These are phyloP conservation scores for Starmerella sirachaensis DNA, from an alignment of 805 yeast species.

Conservation along the genomic window DNA sequence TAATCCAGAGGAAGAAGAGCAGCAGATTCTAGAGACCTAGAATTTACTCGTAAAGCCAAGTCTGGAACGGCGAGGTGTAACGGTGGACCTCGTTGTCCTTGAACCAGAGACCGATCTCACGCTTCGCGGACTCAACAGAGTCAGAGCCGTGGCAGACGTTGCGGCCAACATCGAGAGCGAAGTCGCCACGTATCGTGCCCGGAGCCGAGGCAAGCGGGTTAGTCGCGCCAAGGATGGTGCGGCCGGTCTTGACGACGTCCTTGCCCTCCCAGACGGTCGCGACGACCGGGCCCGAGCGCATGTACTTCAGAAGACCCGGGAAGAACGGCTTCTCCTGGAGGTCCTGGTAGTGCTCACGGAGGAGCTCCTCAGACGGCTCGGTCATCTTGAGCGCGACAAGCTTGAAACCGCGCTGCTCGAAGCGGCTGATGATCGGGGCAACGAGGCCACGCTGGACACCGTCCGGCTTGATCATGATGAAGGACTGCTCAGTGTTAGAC, in stretches of 20 bases:
- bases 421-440: slow-evolving; percentile 79
- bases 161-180: slow-evolving; percentile 97
- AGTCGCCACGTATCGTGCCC: slow-evolving; percentile 99
- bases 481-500: slow-evolving; percentile 25
- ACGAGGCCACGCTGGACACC: slow-evolving; percentile 99
- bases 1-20: too few relatives aligned
- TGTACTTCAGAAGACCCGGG: slow-evolving; percentile 92
- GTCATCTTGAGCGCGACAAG: slow-evolving; percentile 89
- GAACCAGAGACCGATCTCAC: slow-evolving; percentile 97
- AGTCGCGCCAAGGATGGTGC: slow-evolving; percentile 96
- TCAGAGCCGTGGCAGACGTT: slow-evolving; percentile 99
- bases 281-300: slow-evolving; percentile 96
- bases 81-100: slow-evolving; percentile 89
- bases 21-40: too few relatives aligned
- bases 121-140: slow-evolving; percentile 93
- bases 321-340: slow-evolving; percentile 93
- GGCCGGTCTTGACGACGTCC: slow-evolving; percentile 98
- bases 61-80: slow-evolving; percentile 73
- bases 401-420: slow-evolving; percentile 96
- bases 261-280: slow-evolving; percentile 99
- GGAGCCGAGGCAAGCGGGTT: slow-evolving; percentile 96
- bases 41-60: slow-evolving; percentile 97
- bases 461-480: slow-evolving; percentile 57
- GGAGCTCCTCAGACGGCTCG: slow-evolving; percentile 72
- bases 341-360: slow-evolving; percentile 92